Percentiles rank a stretch among this genome's conserved stretches.
phyloP scores from a whole-genome alignment of 768 basidiomycete species.

The Mycena polygramma region DNA sequence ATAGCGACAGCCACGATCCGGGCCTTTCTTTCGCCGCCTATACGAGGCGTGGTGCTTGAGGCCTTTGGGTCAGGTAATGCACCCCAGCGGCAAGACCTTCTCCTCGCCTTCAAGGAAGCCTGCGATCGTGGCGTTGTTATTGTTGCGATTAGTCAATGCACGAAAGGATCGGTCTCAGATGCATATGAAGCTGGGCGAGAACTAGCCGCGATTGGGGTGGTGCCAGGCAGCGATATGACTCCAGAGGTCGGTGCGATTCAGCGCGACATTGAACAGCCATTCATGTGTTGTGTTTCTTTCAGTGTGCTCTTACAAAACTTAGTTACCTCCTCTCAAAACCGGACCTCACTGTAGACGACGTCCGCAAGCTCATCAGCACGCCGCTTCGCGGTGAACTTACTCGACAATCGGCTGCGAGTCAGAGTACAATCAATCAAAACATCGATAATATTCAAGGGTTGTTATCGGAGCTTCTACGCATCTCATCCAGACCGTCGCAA shows the following conservation, averaged over 20 bases:
- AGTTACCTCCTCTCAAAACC: constrained; percentile 91
- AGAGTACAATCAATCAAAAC: constrained; percentile 60
- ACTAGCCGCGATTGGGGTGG: constrained; percentile 79
- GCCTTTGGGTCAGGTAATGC: constrained; percentile 96
- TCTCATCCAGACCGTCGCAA: constrained; percentile 58
- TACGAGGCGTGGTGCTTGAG: constrained; percentile 87
- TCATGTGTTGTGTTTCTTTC: constrained; percentile 10
- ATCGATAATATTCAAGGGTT: constrained; percentile 74
- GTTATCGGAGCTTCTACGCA: constrained; percentile 76
- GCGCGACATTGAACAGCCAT: neutral
- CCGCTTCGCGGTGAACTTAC: constrained; percentile 94
- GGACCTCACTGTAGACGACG: constrained; percentile 74
- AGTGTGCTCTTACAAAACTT: constrained; percentile 94
- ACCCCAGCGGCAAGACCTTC: constrained; percentile 82
- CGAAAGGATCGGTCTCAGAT: constrained; percentile 87
- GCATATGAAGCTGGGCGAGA: constrained; percentile 85
- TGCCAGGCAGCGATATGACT: constrained; percentile 93
- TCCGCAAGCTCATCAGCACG: constrained; percentile 80
- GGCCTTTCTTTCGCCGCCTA: constrained; percentile 81
- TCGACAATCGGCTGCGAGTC: constrained; percentile 58
- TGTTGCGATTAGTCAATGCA: constrained; percentile 93
- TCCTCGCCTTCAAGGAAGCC: constrained; percentile 83
- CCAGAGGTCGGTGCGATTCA: constrained; percentile 73
- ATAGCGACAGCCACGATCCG: constrained; percentile 81
- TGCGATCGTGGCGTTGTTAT: constrained; percentile 88